Base-by-base conservation (phyloP, 139 green algal species). In the Chlamydomonas incerta region DNA sequence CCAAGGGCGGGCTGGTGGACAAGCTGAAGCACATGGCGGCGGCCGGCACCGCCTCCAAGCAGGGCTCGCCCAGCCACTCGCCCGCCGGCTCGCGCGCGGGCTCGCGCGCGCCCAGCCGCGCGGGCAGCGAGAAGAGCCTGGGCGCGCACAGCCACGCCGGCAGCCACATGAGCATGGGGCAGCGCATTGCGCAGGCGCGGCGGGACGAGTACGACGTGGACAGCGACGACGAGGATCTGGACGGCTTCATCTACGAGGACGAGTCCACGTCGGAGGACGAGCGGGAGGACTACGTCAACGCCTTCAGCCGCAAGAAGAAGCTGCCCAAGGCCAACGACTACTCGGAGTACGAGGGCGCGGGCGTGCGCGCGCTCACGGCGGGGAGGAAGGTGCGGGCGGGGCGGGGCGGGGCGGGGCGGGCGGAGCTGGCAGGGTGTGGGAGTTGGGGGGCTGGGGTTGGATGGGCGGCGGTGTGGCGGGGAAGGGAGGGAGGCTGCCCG, bases 171-270 rank as follows among this genome's bases (percentile, higher is more conserved):
- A 65, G 69, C 69, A n/a, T 37, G 11, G 11, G 8, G n/a, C n/a
- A 35, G n/a, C 57, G 74, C 24, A 57, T 35, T 57, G 9, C 21
- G 28, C 41, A 50, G 41, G 41, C 41, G 41, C 66, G 67, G 21
- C 46, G 79, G 0, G 79, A 85, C 79, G 79, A 75, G 31, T 85
- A 31, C 11, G 79, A 85, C 29, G 79, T 85, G n/a, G 66, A 75
- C 21, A 75, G 47, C 21, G 79, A 66, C 31, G 79, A 85, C 20
- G 79, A 85, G 17, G 79, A 85, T 66, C 31, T 85, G 29, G 79
- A 85, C 0, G 79, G 79, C n/a, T 85, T 85, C 79, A 85, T 85
- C 31, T 85, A 85, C n/a, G 79, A 85, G 46, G 79, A 85, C 31
- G 79, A 85, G 14, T 69, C 47, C 11, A 85, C 79, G n/a, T 69